A percentile compares a stretch with the other conserved stretches of the same genome.
These are phyloP conservation scores for Cutaneotrichosporon dermatis DNA, from an alignment of 1,284 basidiomycete genomes.

Conservation along the genomic window DNA sequence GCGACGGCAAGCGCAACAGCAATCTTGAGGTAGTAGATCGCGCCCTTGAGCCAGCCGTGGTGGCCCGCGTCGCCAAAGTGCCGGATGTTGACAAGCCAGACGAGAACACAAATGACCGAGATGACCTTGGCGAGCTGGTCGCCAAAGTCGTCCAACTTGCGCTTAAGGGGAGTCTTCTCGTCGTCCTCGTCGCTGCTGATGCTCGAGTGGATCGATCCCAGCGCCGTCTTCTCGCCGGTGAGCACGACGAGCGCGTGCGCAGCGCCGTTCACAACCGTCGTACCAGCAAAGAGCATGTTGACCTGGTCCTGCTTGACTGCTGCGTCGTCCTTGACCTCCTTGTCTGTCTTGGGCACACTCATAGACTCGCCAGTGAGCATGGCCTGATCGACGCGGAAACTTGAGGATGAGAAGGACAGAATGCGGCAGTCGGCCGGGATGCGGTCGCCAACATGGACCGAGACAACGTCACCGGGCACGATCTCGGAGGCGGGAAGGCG, in stretches of 20 bases:
- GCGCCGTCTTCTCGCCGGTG: slow-evolving; percentile 80
- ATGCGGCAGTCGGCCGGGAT: slow-evolving; percentile 89
- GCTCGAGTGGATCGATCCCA: slow-evolving; percentile 91
- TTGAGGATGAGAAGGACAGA: slow-evolving; percentile 73
- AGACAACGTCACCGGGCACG: slow-evolving; percentile 88
- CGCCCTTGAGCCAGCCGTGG: slow-evolving; percentile 81
- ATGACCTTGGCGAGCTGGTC: slow-evolving; percentile 95
- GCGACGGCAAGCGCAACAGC: slow-evolving; percentile 96
- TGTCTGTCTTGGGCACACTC: slow-evolving; percentile 74
- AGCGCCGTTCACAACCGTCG: slow-evolving; percentile 85
- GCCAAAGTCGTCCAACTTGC: slow-evolving; percentile 93
- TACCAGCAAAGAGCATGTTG: slow-evolving; percentile 91
- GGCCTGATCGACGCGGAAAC: slow-evolving; percentile 88
- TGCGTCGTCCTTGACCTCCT: slow-evolving; percentile 60
- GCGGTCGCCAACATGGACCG: slow-evolving; percentile 85
- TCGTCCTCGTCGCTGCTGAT: slow-evolving; percentile 57
- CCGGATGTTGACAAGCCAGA: slow-evolving; percentile 90
- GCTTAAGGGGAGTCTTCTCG: slow-evolving; percentile 91
- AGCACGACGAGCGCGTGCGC: slow-evolving; percentile 78
- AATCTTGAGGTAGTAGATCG: slow-evolving; percentile 96
- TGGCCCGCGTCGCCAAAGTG: slow-evolving; percentile 91
- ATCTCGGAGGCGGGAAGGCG: slow-evolving; percentile 78
- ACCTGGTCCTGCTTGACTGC: slow-evolving; percentile 96
- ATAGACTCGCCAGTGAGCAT: slow-evolving; percentile 88
- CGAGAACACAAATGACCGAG: slow-evolving; percentile 86